Evolutionary conservation across 495 filamentous ascomycete genomes (phyloP), one percentile per base, ranked within the genome.

Genomic region (Arthonia radiata): DNA sequence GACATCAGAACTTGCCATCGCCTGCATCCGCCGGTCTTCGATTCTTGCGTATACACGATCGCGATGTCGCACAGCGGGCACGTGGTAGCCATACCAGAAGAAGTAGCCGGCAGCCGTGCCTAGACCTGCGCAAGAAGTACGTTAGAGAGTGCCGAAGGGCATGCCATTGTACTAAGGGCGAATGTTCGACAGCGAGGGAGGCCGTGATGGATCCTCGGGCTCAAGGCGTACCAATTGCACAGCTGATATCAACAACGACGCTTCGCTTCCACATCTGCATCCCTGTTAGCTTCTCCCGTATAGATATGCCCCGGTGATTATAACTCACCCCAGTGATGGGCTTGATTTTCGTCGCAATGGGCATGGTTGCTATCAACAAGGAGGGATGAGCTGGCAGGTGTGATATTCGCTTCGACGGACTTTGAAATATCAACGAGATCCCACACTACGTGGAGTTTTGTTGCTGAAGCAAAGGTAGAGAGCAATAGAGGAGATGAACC

Each of bases 71-170:
- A 76, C 67, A 26, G 61, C 57, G 35, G 75, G 76, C 26, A 81
- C 60, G 55, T 83, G 76, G 54, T 67, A 81, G 43, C 76, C 72
- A 52, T 78, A 82, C 75, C 76, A 82, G 52, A 58, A 82, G 45
- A 65, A 55, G 51, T 74, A 80, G 41, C 70, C 75, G 47, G 62
- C 59, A 32, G 70, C 58, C 35, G 57, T 59, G 36, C 72, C 72
- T 46, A 75, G 60, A 45, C 72, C 72, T 57, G 26, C 25, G 37
- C 19, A 27, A 28, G 25, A 17, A 29, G 24, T 3, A 10, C 25
- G 19, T 22, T n/a, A 24, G 26, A n/a, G n/a, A n/a, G n/a, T n/a
- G n/a, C n/a, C n/a, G n/a, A n/a, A 15, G 13, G 16, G 6, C 17
- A 1, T 2, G 4, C n/a, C n/a, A n/a, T n/a, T n/a, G n/a, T n/a